Percentiles rank a stretch among this genome's conserved stretches.
phyloP scores from a whole-genome alignment of 2,329 filamentous ascomycete species.

The Coniosporium tulheliwenetii region DNA sequence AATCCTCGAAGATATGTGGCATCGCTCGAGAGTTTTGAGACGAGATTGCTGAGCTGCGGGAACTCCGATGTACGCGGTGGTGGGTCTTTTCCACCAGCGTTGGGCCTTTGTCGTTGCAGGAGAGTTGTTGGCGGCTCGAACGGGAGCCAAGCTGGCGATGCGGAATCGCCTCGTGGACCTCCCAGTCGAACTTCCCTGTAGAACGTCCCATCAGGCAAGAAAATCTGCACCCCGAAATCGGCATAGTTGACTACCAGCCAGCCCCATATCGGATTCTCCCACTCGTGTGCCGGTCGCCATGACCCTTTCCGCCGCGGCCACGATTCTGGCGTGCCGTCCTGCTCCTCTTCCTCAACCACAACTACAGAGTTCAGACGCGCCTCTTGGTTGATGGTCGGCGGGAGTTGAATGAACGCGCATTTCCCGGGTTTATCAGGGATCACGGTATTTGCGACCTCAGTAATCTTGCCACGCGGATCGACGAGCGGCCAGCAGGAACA shows the following conservation, averaged over 20 bases:
- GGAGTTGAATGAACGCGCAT: slow-evolving; percentile 6
- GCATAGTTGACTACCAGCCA: slow-evolving; percentile 23
- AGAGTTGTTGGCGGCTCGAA: no score
- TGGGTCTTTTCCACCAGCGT: no score
- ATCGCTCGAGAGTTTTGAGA: slow-evolving; percentile 7
- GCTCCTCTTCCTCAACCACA: slow-evolving; percentile 2
- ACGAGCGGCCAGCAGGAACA: no score
- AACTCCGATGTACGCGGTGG: no score
- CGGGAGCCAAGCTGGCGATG: slow-evolving; percentile 18
- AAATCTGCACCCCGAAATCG: slow-evolving; percentile 27
- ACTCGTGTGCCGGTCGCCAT: slow-evolving; percentile 8
- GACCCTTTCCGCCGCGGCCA: no score
- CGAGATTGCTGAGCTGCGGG: slow-evolving; percentile 18
- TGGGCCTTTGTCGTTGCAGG: no score
- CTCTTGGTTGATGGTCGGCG: slow-evolving; percentile 14
- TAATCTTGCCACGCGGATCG: no score
- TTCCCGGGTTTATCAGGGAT: not conserved
- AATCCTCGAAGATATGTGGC: slow-evolving; percentile 20
- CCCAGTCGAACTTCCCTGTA: slow-evolving; percentile 26
- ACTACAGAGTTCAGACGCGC: slow-evolving; percentile 11
- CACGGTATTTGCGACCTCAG: no score
- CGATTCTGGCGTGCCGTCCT: not conserved
- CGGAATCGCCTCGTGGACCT: slow-evolving; percentile 11
- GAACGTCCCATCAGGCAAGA: slow-evolving; percentile 24
- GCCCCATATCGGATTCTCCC: slow-evolving; percentile 13